These are phyloP conservation scores for Pseudocercospora pini-densiflorae DNA, from an alignment of 2,329 filamentous ascomycete species.

Conservation along the genomic window DNA sequence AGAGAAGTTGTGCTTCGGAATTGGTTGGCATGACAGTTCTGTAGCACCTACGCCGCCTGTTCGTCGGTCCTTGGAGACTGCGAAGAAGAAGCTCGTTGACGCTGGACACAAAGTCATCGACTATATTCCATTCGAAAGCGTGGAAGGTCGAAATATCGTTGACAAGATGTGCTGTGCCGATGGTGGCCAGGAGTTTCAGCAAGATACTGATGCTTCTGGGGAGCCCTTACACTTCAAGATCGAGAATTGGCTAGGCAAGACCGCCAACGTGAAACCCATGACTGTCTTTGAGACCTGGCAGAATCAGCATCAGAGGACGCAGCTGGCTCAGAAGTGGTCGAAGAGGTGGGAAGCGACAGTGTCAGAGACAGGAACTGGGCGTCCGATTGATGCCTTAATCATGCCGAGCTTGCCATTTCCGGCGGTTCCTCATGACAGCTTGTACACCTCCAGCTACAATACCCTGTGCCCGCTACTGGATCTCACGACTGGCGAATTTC, in stretches of 20 bases:
- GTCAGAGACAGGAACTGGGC: constrained; percentile 14
- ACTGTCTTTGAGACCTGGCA: constrained; percentile 25
- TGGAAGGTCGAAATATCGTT: constrained; percentile 16
- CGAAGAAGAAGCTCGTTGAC: constrained; percentile 17
- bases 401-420: constrained; percentile 24
- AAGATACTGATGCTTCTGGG: constrained; percentile 18
- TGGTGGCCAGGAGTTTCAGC: constrained; percentile 25
- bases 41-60: constrained; percentile 18
- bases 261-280: constrained; percentile 14
- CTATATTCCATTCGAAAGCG: constrained; percentile 21
- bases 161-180: constrained; percentile 24
- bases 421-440: constrained; percentile 21
- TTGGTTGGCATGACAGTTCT: constrained; percentile 14
- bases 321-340: constrained; percentile 21
- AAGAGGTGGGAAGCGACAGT: constrained; percentile 22
- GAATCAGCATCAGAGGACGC: constrained; percentile 16
- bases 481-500: constrained; percentile 23
- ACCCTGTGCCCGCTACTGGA: constrained; percentile 21
- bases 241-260: constrained; percentile 17
- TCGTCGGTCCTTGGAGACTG: constrained; percentile 16
- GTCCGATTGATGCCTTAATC: constrained; percentile 26
- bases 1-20: constrained; percentile 21
- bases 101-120: constrained; percentile 24
- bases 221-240: constrained; percentile 18
- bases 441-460: constrained; percentile 19